These are phyloP conservation scores for Globisporangium barbulae DNA, from an alignment of 352 stramenopile species.

Conservation along the genomic window DNA sequence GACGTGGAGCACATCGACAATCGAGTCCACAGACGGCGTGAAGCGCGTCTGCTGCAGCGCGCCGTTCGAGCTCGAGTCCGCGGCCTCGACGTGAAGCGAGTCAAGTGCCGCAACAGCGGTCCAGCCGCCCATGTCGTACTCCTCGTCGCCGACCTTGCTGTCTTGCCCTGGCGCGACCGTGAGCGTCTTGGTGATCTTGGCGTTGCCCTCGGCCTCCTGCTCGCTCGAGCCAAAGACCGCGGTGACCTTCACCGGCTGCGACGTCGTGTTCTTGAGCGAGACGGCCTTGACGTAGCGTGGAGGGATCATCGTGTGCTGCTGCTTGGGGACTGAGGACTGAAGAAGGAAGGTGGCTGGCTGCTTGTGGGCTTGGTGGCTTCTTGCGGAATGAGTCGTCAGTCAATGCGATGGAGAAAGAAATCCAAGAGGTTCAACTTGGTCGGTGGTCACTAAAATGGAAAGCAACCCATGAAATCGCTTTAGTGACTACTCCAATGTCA, in stretches of 20 bases:
- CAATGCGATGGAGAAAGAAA: background rate
- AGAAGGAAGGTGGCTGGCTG: background rate
- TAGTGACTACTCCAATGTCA: background rate
- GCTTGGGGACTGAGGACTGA: background rate
- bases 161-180: constrained; percentile 42
- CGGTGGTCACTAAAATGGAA: background rate
- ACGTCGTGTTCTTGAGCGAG: constrained; percentile 64
- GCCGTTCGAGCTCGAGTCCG: constrained; percentile 15
- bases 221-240: constrained; percentile 68
- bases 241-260: constrained; percentile 52
- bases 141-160: constrained; percentile 45
- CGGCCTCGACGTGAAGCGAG: constrained; percentile 53
- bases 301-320: constrained; percentile 20
- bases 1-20: constrained; percentile 63
- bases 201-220: constrained; percentile 60
- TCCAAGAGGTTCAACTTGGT: background rate
- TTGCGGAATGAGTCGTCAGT: constrained; percentile 6
- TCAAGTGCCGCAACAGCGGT: constrained; percentile 57
- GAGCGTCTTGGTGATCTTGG: constrained; percentile 56
- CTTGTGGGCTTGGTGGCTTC: constrained; percentile 8
- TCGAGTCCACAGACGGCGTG: constrained; percentile 44
- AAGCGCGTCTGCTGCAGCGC: constrained; percentile 41
- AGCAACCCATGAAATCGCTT: background rate
- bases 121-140: constrained; percentile 82
- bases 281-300: constrained; percentile 76